Conservation (phyloP, 768 basidiomycete genomes). For the Candolleomyces aberdarensis region DNA sequence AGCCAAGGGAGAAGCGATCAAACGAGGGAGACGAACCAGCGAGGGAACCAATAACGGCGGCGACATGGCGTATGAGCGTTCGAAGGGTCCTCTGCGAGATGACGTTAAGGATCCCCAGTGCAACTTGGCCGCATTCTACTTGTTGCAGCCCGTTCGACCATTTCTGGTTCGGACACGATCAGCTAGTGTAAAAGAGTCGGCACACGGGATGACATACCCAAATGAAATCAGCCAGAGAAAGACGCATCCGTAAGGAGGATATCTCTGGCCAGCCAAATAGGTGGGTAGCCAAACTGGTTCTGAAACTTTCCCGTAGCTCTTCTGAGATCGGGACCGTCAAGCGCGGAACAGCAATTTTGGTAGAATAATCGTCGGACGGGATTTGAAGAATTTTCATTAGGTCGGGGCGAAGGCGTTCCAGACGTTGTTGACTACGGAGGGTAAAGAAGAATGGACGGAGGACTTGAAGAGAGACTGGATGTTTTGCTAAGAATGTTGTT, state of each 20-base stretch:
- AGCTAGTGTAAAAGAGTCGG: background rate
- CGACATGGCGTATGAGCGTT: constrained; percentile 55
- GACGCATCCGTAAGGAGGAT: constrained; percentile 50
- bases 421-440: constrained; percentile 14
- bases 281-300: constrained; percentile 48
- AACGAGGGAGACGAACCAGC: constrained; percentile 35
- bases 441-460: constrained; percentile 51
- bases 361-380: constrained; percentile 29
- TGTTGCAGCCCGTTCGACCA: constrained; percentile 39
- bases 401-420: constrained; percentile 36
- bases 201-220: constrained; percentile 31
- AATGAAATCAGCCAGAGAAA: constrained; percentile 49
- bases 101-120: constrained; percentile 44
- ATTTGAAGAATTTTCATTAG: constrained; percentile 45
- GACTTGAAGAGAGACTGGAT: constrained; percentile 44
- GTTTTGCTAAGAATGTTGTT: constrained; percentile 26
- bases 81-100: constrained; percentile 55
- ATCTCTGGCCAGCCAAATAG: constrained; percentile 62
- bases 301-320: constrained; percentile 43
- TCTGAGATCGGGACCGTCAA: constrained; percentile 23
- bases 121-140: constrained; percentile 47
- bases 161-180: constrained; percentile 36
- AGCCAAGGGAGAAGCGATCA: background rate
- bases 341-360: constrained; percentile 25
- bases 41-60: constrained; percentile 41